phyloP scores from a whole-genome alignment of 139 green algal genomes.

The Chlorella ohadii region DNA sequence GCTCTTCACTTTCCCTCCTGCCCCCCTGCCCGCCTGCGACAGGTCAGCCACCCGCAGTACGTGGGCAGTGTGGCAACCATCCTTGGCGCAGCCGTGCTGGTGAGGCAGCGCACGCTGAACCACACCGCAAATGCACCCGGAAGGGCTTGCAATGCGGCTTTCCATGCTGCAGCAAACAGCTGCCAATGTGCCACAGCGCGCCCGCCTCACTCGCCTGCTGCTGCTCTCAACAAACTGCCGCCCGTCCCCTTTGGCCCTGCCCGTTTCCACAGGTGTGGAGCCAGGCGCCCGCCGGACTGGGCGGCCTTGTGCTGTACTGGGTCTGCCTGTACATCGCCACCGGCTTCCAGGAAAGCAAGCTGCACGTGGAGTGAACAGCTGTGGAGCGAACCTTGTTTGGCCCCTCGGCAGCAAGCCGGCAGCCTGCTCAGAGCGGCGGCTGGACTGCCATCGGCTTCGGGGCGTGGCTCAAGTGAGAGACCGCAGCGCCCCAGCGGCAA shows the following conservation, averaged over 20 bases:
- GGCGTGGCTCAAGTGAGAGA: too few relatives aligned
- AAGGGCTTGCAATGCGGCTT: too few relatives aligned
- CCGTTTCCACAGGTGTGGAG: slow-evolving; percentile 21
- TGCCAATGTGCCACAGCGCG: too few relatives aligned
- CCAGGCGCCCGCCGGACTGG: slow-evolving; percentile 33
- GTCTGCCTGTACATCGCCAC: slow-evolving; percentile 69
- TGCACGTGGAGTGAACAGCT: not conserved
- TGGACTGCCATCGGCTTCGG: too few relatives aligned
- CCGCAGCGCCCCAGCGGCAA: too few relatives aligned
- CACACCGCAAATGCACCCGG: too few relatives aligned
- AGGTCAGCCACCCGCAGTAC: slow-evolving; percentile 83
- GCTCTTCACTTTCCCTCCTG: too few relatives aligned
- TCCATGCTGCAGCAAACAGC: too few relatives aligned
- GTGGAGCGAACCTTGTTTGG: too few relatives aligned
- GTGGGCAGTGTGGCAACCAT: slow-evolving; percentile 69
- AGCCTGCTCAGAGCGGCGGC: too few relatives aligned
- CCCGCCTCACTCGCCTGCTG: not conserved
- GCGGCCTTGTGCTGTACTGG: slow-evolving; percentile 62
- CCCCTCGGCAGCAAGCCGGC: not conserved
- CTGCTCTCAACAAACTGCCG: not conserved
- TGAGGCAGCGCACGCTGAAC: too few relatives aligned
- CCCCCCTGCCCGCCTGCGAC: too few relatives aligned
- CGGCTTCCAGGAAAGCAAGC: slow-evolving; percentile 54
- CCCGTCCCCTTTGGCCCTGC: not conserved
- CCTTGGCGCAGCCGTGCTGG: slow-evolving; percentile 53